Conservation (phyloP, 345 rosid genomes). For the Gossypium longicalyx region DNA sequence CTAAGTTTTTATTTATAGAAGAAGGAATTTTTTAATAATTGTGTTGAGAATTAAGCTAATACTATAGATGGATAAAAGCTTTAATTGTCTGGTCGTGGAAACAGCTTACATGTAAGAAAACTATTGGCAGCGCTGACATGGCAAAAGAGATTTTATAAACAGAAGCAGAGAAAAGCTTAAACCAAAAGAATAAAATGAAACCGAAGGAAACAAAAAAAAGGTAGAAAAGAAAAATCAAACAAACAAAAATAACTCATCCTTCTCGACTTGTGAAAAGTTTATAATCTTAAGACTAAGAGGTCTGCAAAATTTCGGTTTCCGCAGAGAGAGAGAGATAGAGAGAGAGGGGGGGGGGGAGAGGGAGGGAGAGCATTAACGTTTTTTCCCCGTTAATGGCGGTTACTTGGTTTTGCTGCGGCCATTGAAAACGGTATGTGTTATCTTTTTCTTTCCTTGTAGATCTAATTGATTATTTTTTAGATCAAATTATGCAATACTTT, state of each 20-base stretch:
- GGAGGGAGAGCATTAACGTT: neutral
- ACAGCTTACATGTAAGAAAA: neutral
- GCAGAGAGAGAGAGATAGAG: neutral
- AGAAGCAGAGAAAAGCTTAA: neutral
- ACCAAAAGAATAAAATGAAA: too few relatives aligned
- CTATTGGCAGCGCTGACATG: neutral
- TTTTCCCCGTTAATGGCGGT: neutral
- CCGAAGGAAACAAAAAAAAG: too few relatives aligned
- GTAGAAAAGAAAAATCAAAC: too few relatives aligned
- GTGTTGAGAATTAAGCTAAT: too few relatives aligned
- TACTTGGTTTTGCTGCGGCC: neutral
- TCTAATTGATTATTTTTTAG: neutral
- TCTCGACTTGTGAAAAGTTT: neutral
- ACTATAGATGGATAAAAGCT: too few relatives aligned
- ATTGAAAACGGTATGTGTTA: conserved; percentile 2
- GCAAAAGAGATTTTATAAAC: neutral
- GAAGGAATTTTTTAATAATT: neutral
- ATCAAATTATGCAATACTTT: neutral
- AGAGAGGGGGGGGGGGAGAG: neutral
- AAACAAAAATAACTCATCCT: neutral
- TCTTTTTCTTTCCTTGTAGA: neutral
- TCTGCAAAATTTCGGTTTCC: neutral
- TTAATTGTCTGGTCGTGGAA: neutral
- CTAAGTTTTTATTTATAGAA: neutral
- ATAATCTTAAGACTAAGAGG: neutral